These are phyloP conservation scores for Sporisorium exsertum DNA, from an alignment of 1,284 basidiomycete genomes.

Conservation along the genomic window DNA sequence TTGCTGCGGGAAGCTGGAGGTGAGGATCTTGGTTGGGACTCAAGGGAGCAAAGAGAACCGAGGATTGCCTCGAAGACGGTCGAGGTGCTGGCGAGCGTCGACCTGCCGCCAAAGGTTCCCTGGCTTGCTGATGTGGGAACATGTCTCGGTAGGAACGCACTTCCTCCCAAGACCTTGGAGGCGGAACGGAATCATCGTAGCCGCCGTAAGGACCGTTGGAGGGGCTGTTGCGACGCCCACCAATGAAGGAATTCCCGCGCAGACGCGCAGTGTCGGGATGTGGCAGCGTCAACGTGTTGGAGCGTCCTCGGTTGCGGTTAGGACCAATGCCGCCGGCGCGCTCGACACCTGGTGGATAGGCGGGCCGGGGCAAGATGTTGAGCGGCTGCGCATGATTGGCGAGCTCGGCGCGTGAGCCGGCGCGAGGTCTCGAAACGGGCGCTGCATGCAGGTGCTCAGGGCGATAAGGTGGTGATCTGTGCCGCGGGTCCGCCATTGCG, in stretches of 20 bases:
- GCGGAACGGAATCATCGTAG: constrained; percentile 26
- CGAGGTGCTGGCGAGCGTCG: constrained; percentile 22
- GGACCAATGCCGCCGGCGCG: constrained; percentile 36
- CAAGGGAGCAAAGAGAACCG: constrained; percentile 50
- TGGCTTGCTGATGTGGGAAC: constrained; percentile 3
- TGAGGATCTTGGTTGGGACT: constrained; percentile 34
- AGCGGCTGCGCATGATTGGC: constrained; percentile 21
- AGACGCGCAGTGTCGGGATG: constrained; percentile 23
- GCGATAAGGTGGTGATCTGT: constrained; percentile 25
- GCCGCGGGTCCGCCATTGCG: constrained; percentile 1
- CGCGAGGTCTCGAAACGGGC: constrained; percentile 10
- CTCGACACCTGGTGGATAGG: constrained; percentile 19
- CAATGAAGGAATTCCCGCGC: constrained; percentile 27
- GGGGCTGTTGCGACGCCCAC: constrained; percentile 22
- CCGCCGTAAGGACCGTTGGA: constrained; percentile 13
- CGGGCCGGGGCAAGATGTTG: constrained; percentile 23
- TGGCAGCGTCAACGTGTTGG: constrained; percentile 44
- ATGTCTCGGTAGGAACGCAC: constrained; percentile 14
- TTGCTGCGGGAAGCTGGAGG: background rate
- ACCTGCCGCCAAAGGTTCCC: constrained; percentile 6
- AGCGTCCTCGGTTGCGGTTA: constrained; percentile 43
- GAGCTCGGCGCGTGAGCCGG: constrained; percentile 21
- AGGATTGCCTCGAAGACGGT: constrained; percentile 32
- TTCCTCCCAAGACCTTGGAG: constrained; percentile 40
- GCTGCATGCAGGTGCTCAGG: constrained; percentile 20